phyloP scores from a whole-genome alignment of 805 yeast genomes.

The Candida endomychidarum region DNA sequence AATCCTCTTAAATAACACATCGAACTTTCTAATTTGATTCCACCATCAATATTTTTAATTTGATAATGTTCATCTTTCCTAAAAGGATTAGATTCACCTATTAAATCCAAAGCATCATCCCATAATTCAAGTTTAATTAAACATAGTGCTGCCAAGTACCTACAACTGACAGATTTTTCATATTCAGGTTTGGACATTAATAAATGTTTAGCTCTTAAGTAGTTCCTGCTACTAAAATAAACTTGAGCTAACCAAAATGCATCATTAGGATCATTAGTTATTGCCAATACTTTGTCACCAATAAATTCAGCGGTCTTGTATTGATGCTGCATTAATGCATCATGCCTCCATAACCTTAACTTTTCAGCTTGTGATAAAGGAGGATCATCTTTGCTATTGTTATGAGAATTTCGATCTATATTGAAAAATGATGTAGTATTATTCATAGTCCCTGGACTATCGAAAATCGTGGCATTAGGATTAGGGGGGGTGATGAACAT shows the following conservation, averaged over 20 bases:
- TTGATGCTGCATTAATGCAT: constrained; percentile 89
- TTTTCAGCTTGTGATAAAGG: constrained; percentile 74
- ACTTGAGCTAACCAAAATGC: constrained; percentile 97
- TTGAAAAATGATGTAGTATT: constrained; percentile 38
- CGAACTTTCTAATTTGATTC: constrained; percentile 83
- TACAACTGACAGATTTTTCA: constrained; percentile 66
- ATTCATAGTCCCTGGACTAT: constrained; percentile 39
- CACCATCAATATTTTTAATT: constrained; percentile 66
- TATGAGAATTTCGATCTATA: constrained; percentile 19
- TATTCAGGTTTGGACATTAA: constrained; percentile 54
- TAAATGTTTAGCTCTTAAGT: constrained; percentile 73
- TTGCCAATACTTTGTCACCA: constrained; percentile 83
- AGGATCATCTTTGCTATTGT: constrained; percentile 5
- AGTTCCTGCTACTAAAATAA: constrained; percentile 72
- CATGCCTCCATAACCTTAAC: constrained; percentile 88
- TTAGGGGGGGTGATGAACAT: constrained; percentile 49
- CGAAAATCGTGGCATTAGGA: constrained; percentile 42
- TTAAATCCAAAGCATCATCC: constrained; percentile 86
- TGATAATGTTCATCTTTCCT: constrained; percentile 40
- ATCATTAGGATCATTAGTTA: constrained; percentile 86
- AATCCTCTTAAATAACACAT: constrained; percentile 83
- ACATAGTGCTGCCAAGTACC: constrained; percentile 77
- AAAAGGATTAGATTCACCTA: constrained; percentile 83
- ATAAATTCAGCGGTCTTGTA: constrained; percentile 85
- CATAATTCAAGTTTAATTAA: constrained; percentile 68